Conservation (phyloP, 2,329 filamentous ascomycete species). For the Aspergillus sp. region DNA sequence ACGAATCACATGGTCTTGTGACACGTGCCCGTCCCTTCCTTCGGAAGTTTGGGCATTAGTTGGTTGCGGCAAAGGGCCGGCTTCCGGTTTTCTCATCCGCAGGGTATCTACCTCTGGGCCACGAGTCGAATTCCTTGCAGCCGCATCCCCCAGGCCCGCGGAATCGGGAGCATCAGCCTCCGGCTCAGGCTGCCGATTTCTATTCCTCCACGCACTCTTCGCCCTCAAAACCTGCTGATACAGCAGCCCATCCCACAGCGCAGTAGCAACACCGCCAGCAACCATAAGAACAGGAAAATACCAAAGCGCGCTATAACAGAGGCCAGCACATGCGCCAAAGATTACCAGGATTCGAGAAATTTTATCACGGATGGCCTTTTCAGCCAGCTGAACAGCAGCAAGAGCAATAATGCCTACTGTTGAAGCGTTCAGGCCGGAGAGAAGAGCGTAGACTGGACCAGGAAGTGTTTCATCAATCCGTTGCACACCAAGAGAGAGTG, state of each 20-base stretch:
- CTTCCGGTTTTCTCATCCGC: conserved; percentile 20
- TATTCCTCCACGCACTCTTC: conserved; percentile 26
- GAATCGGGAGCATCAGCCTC: conserved; percentile 17
- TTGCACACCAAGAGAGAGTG: conserved; percentile 54
- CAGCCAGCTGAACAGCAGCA: too few species aligned
- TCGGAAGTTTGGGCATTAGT: neutral
- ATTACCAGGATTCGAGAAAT: too few species aligned
- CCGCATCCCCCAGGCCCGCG: conserved; percentile 13
- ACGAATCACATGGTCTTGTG: neutral
- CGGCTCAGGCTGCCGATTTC: conserved; percentile 21
- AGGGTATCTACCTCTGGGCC: neutral
- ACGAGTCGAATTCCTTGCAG: neutral
- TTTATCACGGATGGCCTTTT: conserved; percentile 61
- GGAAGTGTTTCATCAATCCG: too few species aligned
- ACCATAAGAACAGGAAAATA: conserved; percentile 67
- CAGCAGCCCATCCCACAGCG: conserved; percentile 62
- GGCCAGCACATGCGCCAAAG: too few species aligned
- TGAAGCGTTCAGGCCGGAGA: too few species aligned
- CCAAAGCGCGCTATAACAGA: too few species aligned
- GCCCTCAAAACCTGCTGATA: conserved; percentile 49
- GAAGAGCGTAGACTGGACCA: too few species aligned
- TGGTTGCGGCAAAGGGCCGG: neutral
- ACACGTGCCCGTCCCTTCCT: neutral
- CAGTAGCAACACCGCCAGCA: conserved; percentile 56
- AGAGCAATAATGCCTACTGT: too few species aligned